These are phyloP conservation scores for Davidsoniella eucalypti DNA, from an alignment of 2,329 filamentous ascomycete genomes.

Conservation along the genomic window DNA sequence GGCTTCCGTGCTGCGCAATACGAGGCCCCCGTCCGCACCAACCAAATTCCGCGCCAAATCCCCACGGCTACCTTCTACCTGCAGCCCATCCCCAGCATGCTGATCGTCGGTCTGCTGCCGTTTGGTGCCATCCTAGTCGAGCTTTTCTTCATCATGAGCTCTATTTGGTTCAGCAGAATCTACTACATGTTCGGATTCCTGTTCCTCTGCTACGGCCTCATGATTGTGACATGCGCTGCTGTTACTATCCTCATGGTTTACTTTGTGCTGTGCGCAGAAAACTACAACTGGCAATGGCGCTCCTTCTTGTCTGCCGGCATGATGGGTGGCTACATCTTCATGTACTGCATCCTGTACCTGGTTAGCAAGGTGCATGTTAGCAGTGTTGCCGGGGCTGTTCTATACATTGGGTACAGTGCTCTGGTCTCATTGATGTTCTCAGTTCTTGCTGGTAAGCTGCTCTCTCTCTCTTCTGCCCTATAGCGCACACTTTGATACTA, in stretches of 20 bases:
- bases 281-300: constrained; percentile 99
- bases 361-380: constrained; percentile 73
- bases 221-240: constrained; percentile 87
- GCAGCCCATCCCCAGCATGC: constrained; percentile 72
- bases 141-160: constrained; percentile 98
- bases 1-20: constrained; percentile 64
- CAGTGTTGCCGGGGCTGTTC: constrained; percentile 67
- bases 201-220: constrained; percentile 91
- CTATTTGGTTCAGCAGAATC: constrained; percentile 95
- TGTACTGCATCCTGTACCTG: constrained; percentile 84
- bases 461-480: background rate
- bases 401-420: constrained; percentile 87
- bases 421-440: constrained; percentile 85
- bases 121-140: constrained; percentile 97
- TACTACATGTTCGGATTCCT: constrained; percentile 99
- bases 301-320: constrained; percentile 84
- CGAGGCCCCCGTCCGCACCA: constrained; percentile 74
- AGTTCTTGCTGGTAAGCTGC: constrained; percentile 69
- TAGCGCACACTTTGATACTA: constrained; percentile 6
- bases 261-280: constrained; percentile 87
- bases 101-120: constrained; percentile 79
- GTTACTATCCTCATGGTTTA: constrained; percentile 92
- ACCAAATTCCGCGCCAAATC: constrained; percentile 96
- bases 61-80: constrained; percentile 72
- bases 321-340: constrained; percentile 80